Base-by-base conservation (phyloP, 208 protist species). In the Vickermania ingenoplastis region DNA sequence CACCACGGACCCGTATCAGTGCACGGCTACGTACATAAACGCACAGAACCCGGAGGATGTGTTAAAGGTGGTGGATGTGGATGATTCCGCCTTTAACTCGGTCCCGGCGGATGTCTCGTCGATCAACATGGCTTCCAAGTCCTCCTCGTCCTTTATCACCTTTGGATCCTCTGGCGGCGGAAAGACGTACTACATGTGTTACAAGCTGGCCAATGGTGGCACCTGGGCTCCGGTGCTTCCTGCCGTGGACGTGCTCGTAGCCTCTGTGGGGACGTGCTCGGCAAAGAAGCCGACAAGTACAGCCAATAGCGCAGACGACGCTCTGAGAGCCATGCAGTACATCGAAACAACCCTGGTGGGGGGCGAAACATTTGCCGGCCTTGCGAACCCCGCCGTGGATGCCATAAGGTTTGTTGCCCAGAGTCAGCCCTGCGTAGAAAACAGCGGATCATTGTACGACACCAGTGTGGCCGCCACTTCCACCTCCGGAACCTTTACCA, bases 221-320 rank as follows among this genome's bases (percentile, higher is more conserved):
- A 95, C 88, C 13, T 95, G 86, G 78, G 88, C 88, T 28, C 78
- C 81, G 28, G 76, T 95, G 51, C 24, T 76, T 23, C 74, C 76
- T 2, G 48, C 21, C n/a, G 53, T 95, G 26, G 57, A 56, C 21
- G 73, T 95, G 45, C 45, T 67, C 13, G 41, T 54, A 0, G 69
- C 76, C 3, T 56, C 73, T 45, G 70, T 83, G 25, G 62, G 52
- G 5, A 57, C 51, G 29, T 89, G 83, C 53, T 54, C 59, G 26
- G 48, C 71, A 36, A 54, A 24, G 23, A 53, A 54, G 13, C 25
- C 65, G 21, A 22, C 69, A 53, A 84, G 75, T 59, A 41, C 73
- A 0, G 27, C 14, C 53, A 79, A 83, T 66, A 62, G 66, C 41
- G 71, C 63, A 57, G 29, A 56, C 30, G 60, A 56, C n/a, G 61